Evolutionary conservation across 306 rosid species (phyloP).

Genomic region (Geum urbanum): DNA sequence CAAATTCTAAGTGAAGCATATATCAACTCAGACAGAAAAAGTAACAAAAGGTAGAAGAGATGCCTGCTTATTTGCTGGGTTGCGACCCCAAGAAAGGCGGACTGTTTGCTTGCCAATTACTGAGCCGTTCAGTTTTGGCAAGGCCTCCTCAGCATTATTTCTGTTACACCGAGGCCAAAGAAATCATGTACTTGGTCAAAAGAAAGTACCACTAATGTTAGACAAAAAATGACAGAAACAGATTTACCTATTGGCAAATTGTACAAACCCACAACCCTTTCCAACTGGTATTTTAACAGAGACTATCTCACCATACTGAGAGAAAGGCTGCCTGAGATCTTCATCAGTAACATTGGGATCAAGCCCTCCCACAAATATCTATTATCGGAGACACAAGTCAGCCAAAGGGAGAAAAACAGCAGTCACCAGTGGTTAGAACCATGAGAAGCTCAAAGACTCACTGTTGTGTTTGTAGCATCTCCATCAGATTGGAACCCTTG

Average conservation of each 20-base stretch:
- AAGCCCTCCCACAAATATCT: slow-evolving; percentile 99
- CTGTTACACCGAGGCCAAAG: slow-evolving; percentile 42
- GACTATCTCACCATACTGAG: slow-evolving; percentile 77
- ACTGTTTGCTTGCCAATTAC: slow-evolving; percentile 85
- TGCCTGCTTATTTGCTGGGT: slow-evolving; percentile 98
- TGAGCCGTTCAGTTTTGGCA: slow-evolving; percentile 82
- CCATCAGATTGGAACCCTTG: slow-evolving; percentile 62
- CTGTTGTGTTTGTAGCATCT: slow-evolving; percentile 90
- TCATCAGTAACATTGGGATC: slow-evolving; percentile 89
- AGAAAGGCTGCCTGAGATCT: slow-evolving; percentile 90
- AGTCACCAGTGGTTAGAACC: slow-evolving; percentile 7
- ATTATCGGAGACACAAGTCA: slow-evolving; percentile 26
- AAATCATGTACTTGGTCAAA: slow-evolving; percentile 15
- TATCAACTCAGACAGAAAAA: not conserved
- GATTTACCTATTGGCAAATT: slow-evolving; percentile 75
- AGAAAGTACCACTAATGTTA: not conserved
- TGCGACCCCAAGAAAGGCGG: slow-evolving; percentile 99
- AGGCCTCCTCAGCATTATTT: slow-evolving; percentile 90
- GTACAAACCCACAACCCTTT: slow-evolving; percentile 98
- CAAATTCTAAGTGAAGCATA: slow-evolving; percentile 6
- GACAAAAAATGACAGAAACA: slow-evolving; percentile 9
- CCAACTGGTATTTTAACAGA: slow-evolving; percentile 98
- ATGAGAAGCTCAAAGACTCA: slow-evolving; percentile 37
- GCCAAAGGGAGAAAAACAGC: slow-evolving; percentile 13
- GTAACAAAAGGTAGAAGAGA: slow-evolving; percentile 12